phyloP scores from a whole-genome alignment of 768 basidiomycete species.

The Mycena vulgaris region DNA sequence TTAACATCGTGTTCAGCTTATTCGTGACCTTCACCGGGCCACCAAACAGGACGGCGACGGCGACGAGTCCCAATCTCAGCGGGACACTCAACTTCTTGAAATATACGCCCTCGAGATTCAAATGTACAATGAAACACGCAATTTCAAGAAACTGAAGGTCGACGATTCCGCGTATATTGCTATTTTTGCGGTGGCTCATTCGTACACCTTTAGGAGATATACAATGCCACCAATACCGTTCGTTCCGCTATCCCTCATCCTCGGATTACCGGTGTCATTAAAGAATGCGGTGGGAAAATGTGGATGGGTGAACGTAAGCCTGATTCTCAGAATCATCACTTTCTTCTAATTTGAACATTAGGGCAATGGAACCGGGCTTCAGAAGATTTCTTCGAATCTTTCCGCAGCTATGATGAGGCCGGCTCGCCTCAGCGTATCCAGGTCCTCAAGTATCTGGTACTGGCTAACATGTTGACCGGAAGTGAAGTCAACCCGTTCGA shows the following conservation, averaged over 20 bases:
- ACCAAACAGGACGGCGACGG: conserved; percentile 74
- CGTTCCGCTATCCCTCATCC: conserved; percentile 98
- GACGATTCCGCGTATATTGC: conserved; percentile 9
- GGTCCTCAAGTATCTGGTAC: conserved; percentile 97
- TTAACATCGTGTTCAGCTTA: conserved; percentile 64
- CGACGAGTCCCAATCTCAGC: conserved; percentile 87
- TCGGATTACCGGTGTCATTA: conserved; percentile 98
- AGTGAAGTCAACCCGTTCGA: conserved; percentile 99
- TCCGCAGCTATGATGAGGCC: conserved; percentile 98
- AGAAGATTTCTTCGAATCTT: conserved; percentile 99
- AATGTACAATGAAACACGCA: conserved; percentile 98
- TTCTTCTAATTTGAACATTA: conserved; percentile 47
- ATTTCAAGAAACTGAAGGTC: conserved; percentile 96
- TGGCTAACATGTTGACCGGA: conserved; percentile 98
- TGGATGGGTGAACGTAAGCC: conserved; percentile 98
- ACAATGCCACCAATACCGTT: conserved; percentile 93
- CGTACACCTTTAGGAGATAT: conserved; percentile 83
- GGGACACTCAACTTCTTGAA: conserved; percentile 94
- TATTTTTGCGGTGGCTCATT: neutral
- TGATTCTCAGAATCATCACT: neutral
- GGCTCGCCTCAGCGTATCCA: conserved; percentile 97
- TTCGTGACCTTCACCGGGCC: conserved; percentile 81
- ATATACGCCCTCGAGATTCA: conserved; percentile 99
- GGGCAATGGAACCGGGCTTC: conserved; percentile 98
- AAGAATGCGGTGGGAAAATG: conserved; percentile 99